A percentile compares a stretch with the other conserved stretches of the same genome.
These are phyloP conservation scores for Nidula niveotomentosa DNA, from an alignment of 1,284 basidiomycete species.

Conservation along the genomic window DNA sequence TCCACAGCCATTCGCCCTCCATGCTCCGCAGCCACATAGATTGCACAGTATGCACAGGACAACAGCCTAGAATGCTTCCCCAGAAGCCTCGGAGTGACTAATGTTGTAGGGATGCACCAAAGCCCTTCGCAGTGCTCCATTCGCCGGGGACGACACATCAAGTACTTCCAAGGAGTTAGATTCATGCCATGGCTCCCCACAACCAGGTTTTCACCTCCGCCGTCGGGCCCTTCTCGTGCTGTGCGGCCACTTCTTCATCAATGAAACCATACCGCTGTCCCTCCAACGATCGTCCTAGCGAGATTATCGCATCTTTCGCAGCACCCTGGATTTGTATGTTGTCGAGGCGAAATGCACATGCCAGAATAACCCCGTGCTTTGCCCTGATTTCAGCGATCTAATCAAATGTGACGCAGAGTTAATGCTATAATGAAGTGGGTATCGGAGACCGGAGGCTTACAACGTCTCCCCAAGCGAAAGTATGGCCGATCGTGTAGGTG, in stretches of 20 bases:
- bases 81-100: too few species aligned
- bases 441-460: slow-evolving; percentile 36
- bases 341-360: slow-evolving; percentile 38
- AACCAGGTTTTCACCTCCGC: slow-evolving; percentile 42
- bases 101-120: too few species aligned
- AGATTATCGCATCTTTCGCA: slow-evolving; percentile 7
- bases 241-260: slow-evolving; percentile 20
- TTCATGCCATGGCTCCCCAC: slow-evolving; percentile 24
- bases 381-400: slow-evolving; percentile 52
- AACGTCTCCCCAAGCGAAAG: slow-evolving; percentile 61
- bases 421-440: not conserved
- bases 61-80: too few species aligned
- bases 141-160: too few species aligned
- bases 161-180: not conserved
- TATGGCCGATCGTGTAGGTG: slow-evolving; percentile 49
- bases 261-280: slow-evolving; percentile 45
- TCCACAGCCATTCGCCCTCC: too few species aligned
- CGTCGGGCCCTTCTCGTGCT: slow-evolving; percentile 12
- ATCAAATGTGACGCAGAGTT: not conserved
- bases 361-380: slow-evolving; percentile 62
- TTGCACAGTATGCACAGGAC: too few species aligned
- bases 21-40: too few species aligned
- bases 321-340: slow-evolving; percentile 10
- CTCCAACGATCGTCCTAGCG: slow-evolving; percentile 9
- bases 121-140: too few species aligned